A percentile compares a stretch with the other conserved stretches of the same genome.
Evolutionary conservation across 768 basidiomycete genomes (phyloP).

Genomic region (Hericium rajendrae): DNA sequence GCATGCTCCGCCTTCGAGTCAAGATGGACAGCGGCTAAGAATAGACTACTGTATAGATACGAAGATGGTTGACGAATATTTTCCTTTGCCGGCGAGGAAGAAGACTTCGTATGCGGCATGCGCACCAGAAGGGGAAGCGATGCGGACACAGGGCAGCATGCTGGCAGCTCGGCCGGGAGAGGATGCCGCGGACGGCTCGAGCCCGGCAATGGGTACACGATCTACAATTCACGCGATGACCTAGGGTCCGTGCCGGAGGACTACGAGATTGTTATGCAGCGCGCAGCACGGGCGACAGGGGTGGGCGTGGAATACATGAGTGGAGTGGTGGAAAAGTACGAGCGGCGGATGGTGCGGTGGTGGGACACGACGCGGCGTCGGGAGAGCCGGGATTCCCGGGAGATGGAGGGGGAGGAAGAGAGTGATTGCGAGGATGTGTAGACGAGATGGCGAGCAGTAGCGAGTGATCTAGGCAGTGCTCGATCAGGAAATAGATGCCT

Average conservation of each 20-base stretch:
- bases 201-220: conserved; percentile 53
- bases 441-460: not conserved
- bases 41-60: conserved; percentile 6
- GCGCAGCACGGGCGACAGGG: conserved; percentile 47
- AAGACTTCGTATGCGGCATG: not conserved
- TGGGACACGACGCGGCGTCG: conserved; percentile 21
- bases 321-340: conserved; percentile 52
- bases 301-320: conserved; percentile 42
- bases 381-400: conserved; percentile 11
- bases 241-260: conserved; percentile 47
- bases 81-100: conserved; percentile 2
- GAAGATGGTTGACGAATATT: conserved; percentile 26
- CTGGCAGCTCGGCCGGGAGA: conserved; percentile 5
- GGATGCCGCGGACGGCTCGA: conserved; percentile 17
- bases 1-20: not conserved
- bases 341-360: conserved; percentile 50
- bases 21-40: not conserved
- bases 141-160: not conserved
- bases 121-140: not conserved
- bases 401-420: conserved; percentile 5
- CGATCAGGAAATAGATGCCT: not conserved
- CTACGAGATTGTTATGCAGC: conserved; percentile 39
- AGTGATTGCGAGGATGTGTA: not conserved
- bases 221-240: conserved; percentile 62
- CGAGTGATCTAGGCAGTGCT: not conserved